Evolutionary conservation across 2,329 filamentous ascomycete genomes (phyloP), one percentile per base, ranked within the genome.

Genomic region (Aspergillus glaucus): DNA sequence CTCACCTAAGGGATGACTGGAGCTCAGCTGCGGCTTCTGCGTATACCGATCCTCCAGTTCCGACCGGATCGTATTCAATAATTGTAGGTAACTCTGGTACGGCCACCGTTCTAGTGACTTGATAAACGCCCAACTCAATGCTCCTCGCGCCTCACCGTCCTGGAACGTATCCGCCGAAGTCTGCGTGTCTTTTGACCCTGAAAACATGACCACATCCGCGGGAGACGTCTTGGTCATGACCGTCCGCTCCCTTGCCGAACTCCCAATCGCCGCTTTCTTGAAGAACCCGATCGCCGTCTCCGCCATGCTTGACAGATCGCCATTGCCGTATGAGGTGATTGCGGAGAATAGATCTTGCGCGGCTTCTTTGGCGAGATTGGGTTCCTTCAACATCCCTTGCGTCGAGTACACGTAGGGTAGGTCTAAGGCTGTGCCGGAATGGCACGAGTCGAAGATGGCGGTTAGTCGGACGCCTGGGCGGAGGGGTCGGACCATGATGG

Each of bases 81-180:
- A 76, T 75, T 95, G 85, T 48, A 96, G 85, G 63, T 98, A 98
- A 72, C 86, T 95, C 75, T 97, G 92, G 63, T 95, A 84, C 0
- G 89, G 89, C 64, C 93, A 92, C 72, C 90, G 87, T 76, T 87
- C 88, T 63, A 96, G 78, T 1, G 91, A 84, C 6, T 82, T 84
- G 66, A 97, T 92, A 68, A 98, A 98, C 1, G 93, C 93, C 83
- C 87, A 96, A 10, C 89, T 95, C 88, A 98, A 93, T 65, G 93
- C 93, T 45, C 93, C 93, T 0, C 92, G 96, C 42, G 93, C 92
- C 73, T 96, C 80, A 47, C 88, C 84, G 44, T 80, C 83, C 58
- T 97, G 95, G 34, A 85, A 88, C 6, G 93, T 92, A 69, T 98
- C 93, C 70, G 89, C 88, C 66, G 67, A 70, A 45, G 92, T 98